Evolutionary conservation across 2,329 filamentous ascomycete genomes (phyloP).

Genomic region (Fusarium acutatum): DNA sequence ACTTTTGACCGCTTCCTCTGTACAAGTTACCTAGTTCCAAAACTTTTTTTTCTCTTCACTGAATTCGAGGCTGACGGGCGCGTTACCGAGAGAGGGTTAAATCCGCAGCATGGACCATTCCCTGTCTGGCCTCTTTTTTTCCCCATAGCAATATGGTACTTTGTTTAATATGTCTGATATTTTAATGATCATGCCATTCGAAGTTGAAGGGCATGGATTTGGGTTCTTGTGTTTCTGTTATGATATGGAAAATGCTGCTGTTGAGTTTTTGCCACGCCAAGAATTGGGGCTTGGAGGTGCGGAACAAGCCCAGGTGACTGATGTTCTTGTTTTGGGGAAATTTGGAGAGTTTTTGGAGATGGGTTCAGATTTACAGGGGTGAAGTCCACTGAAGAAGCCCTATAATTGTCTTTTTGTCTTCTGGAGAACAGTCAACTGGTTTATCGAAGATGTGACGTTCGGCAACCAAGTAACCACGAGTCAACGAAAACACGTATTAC

Average conservation of each 20-base stretch:
- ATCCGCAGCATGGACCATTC: conserved; percentile 6
- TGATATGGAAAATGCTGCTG: neutral
- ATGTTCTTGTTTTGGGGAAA: neutral
- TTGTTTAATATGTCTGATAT: neutral
- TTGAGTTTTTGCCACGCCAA: neutral
- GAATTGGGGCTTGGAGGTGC: neutral
- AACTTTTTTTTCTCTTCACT: neutral
- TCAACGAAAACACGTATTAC: neutral
- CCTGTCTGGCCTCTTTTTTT: neutral
- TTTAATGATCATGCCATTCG: neutral
- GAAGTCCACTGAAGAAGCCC: neutral
- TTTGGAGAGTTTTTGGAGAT: conserved; percentile 18
- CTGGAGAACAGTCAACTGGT: neutral
- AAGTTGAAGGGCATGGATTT: neutral
- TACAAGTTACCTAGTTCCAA: conserved; percentile 20
- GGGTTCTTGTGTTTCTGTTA: neutral
- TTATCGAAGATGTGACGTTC: neutral
- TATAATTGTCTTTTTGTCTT: neutral
- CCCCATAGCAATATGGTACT: neutral
- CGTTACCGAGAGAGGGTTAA: conserved; percentile 15
- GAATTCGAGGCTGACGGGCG: conserved; percentile 36
- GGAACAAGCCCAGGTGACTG: neutral
- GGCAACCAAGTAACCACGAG: neutral
- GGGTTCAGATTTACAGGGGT: neutral
- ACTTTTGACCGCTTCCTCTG: too few species aligned